Evolutionary conservation across 1,284 basidiomycete species (phyloP).

Genomic region (Moniliophthora roreri): DNA sequence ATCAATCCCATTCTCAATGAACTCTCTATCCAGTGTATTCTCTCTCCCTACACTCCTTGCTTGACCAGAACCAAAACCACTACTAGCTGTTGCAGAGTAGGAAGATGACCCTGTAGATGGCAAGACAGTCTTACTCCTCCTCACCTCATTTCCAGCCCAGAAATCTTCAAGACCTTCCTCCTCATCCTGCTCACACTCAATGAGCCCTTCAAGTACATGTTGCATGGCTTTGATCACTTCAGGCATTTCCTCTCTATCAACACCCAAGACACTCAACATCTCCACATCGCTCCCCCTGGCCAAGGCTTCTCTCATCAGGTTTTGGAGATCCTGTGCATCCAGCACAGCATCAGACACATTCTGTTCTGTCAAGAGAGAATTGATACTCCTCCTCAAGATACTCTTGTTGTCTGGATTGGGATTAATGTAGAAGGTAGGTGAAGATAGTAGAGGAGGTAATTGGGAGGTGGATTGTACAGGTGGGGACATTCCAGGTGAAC

Average conservation of each 20-base stretch:
- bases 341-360: slow-evolving; percentile 52
- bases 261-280: slow-evolving; percentile 63
- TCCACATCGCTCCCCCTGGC: slow-evolving; percentile 59
- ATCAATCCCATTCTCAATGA: slow-evolving; percentile 49
- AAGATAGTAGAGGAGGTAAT: too few species aligned
- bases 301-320: slow-evolving; percentile 58
- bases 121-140: slow-evolving; percentile 27
- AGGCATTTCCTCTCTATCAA: slow-evolving; percentile 68
- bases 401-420: too few species aligned
- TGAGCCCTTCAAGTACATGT: slow-evolving; percentile 59
- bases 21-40: slow-evolving; percentile 39
- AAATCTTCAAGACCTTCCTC: neutral
- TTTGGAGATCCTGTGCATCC: slow-evolving; percentile 59
- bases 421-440: too few species aligned
- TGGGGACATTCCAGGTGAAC: too few species aligned
- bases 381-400: neutral
- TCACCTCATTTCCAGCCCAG: neutral
- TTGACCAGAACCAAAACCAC: slow-evolving; percentile 36
- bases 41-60: neutral
- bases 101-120: slow-evolving; percentile 42
- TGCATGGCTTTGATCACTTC: slow-evolving; percentile 82
- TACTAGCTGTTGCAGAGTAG: slow-evolving; percentile 14
- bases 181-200: slow-evolving; percentile 32
- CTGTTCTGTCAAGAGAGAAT: slow-evolving; percentile 35
- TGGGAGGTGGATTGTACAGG: too few species aligned